Evolutionary conservation across 208 protist genomes (phyloP).

Genomic region (Leptomonas pyrrhocoris): DNA sequence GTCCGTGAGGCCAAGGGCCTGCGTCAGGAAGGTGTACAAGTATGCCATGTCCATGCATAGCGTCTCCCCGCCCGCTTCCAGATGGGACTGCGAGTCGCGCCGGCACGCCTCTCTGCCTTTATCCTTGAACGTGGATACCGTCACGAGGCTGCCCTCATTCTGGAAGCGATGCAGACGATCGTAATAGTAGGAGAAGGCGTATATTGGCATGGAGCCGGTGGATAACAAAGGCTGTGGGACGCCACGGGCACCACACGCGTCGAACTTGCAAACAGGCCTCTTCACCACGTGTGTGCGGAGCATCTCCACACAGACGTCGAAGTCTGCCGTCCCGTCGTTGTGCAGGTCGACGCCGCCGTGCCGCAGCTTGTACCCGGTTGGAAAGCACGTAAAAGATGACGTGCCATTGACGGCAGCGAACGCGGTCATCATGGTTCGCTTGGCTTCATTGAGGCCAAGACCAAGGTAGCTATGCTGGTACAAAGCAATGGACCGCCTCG

Average conservation of each 20-base stretch:
- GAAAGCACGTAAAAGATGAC: slow-evolving; percentile 33
- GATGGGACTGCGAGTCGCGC: background rate
- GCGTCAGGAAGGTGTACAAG: slow-evolving; percentile 66
- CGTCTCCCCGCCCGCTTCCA: slow-evolving; percentile 15
- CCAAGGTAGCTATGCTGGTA: slow-evolving; percentile 88
- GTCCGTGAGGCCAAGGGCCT: slow-evolving; percentile 61
- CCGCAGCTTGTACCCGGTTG: slow-evolving; percentile 14
- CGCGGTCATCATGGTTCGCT: slow-evolving; percentile 22
- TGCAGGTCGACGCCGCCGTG: slow-evolving; percentile 18
- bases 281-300: slow-evolving; percentile 28
- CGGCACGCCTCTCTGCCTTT: slow-evolving; percentile 34
- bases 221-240: slow-evolving; percentile 56
- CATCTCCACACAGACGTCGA: slow-evolving; percentile 30
- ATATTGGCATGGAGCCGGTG: slow-evolving; percentile 21
- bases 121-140: slow-evolving; percentile 35
- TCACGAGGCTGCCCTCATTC: background rate
- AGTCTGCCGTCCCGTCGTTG: slow-evolving; percentile 23
- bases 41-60: slow-evolving; percentile 81
- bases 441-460: slow-evolving; percentile 73
- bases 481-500: slow-evolving; percentile 20
- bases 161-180: slow-evolving; percentile 45
- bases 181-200: slow-evolving; percentile 82
- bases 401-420: slow-evolving; percentile 18
- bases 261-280: slow-evolving; percentile 30
- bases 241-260: slow-evolving; percentile 52